A percentile compares a stretch with the other conserved stretches of the same genome.
These are phyloP conservation scores for Lepidium africanum DNA, from an alignment of 345 rosid species.

Conservation along the genomic window DNA sequence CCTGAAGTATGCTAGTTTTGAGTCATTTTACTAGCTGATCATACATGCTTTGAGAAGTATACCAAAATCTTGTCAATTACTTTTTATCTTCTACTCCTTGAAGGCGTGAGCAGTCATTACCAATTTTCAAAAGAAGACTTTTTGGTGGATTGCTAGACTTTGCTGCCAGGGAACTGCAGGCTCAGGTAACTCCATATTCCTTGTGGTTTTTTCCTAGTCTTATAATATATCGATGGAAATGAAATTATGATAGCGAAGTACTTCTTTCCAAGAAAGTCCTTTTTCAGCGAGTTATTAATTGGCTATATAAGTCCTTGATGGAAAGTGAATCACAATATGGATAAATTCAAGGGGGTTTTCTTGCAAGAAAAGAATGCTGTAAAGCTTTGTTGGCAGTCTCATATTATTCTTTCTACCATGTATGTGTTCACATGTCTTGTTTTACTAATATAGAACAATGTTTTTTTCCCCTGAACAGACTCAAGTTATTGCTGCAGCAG, in stretches of 20 bases:
- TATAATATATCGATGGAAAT: neutral
- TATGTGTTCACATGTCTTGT: slow-evolving; percentile 4
- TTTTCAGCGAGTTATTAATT: neutral
- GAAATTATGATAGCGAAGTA: neutral
- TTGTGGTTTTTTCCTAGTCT: neutral
- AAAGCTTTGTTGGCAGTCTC: neutral
- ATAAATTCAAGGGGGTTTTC: neutral
- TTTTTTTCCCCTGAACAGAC: slow-evolving; percentile 57
- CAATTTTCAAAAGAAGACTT: slow-evolving; percentile 92
- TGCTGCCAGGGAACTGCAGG: slow-evolving; percentile 96
- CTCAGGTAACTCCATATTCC: slow-evolving; percentile 51
- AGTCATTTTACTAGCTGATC: slow-evolving; percentile 16
- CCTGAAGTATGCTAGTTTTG: slow-evolving; percentile 9
- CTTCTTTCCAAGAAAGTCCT: neutral
- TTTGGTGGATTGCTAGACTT: slow-evolving; percentile 92
- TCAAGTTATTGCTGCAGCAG: slow-evolving; percentile 98
- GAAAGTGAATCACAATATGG: neutral
- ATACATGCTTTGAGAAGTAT: slow-evolving; percentile 2
- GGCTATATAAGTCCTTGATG: neutral
- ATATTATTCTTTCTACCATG: slow-evolving; percentile 18
- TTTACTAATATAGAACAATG: neutral
- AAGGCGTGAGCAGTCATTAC: slow-evolving; percentile 96
- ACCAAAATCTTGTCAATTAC: neutral
- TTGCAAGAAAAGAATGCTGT: slow-evolving; percentile 8
- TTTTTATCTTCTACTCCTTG: slow-evolving; percentile 20